phyloP scores from a whole-genome alignment of 2,329 filamentous ascomycete genomes.

The Aspergillus intermedius region DNA sequence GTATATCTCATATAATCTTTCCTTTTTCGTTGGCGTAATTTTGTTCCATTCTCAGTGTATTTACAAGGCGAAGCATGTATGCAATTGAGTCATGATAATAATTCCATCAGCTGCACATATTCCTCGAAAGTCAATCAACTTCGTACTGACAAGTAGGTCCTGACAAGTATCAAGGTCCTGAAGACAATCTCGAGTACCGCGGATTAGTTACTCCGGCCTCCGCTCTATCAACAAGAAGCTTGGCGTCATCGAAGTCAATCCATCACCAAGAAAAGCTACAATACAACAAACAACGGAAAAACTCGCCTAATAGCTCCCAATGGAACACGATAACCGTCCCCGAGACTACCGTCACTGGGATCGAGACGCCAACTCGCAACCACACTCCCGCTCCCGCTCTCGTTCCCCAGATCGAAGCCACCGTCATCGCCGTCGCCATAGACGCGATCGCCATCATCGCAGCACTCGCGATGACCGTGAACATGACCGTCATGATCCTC shows the following conservation, averaged over 20 bases:
- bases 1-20: neutral
- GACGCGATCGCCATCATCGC: conserved; percentile 18
- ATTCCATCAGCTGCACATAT: neutral
- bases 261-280: neutral
- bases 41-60: conserved; percentile 4
- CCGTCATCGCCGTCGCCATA: conserved; percentile 22
- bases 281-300: neutral
- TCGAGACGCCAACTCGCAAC: conserved; percentile 9
- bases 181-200: no score
- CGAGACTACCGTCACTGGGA: conserved; percentile 17
- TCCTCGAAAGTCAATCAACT: neutral
- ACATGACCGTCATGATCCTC: conserved; percentile 9
- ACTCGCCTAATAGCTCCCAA: conserved; percentile 8
- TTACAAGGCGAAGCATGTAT: neutral
- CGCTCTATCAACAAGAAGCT: no score
- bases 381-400: conserved; percentile 25
- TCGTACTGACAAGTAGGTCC: neutral
- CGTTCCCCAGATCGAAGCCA: conserved; percentile 30
- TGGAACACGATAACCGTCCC: conserved; percentile 9
- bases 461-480: neutral
- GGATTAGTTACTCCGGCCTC: no score
- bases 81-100: neutral
- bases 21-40: neutral
- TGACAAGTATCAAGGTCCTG: no score
- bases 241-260: neutral